Evolutionary conservation across 495 filamentous ascomycete genomes (phyloP).

Genomic region (Neurospora sp.): DNA sequence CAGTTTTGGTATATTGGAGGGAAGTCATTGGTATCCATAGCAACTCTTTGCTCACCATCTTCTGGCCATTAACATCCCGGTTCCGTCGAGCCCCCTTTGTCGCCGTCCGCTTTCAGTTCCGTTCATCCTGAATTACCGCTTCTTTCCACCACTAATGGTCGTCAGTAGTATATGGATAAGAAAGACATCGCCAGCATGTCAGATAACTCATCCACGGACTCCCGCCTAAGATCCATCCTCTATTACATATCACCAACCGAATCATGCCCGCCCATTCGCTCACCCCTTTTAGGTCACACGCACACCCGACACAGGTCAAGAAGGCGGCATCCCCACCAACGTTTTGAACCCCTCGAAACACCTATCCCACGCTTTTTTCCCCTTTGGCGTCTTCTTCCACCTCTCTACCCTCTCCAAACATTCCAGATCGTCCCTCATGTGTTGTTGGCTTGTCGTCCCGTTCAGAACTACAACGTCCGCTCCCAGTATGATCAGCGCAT

Average conservation of each 20-base stretch:
- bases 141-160: neutral
- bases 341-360: constrained; percentile 36
- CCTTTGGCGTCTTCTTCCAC: constrained; percentile 33
- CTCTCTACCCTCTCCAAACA: constrained; percentile 38
- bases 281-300: neutral
- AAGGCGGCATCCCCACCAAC: constrained; percentile 6
- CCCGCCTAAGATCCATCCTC: neutral
- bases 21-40: neutral
- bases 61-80: neutral
- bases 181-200: neutral
- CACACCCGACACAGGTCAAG: neutral
- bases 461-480: constrained; percentile 50
- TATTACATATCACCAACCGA: neutral
- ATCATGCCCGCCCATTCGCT: neutral
- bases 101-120: neutral
- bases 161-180: neutral
- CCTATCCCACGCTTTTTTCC: constrained; percentile 35
- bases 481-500: constrained; percentile 55
- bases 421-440: constrained; percentile 58
- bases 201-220: neutral
- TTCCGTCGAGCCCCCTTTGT: neutral
- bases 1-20: neutral
- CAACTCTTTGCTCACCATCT: neutral
- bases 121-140: neutral
- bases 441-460: constrained; percentile 52